A percentile compares a stretch with the other conserved stretches of the same genome.
Conservation (phyloP, 805 yeast species). For the Jamesozyma lodderae region DNA sequence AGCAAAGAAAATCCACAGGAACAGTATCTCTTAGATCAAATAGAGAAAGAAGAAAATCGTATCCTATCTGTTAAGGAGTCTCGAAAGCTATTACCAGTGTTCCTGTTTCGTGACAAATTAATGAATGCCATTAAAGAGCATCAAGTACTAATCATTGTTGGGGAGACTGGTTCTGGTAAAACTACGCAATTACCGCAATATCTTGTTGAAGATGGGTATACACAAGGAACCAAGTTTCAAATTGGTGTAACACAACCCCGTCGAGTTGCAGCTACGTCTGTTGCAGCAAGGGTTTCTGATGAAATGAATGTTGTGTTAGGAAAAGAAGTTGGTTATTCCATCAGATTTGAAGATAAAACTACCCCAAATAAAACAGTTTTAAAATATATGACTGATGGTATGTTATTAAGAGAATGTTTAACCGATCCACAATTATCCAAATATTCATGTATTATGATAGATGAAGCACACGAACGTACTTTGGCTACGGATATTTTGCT, state of each 20-base stretch:
- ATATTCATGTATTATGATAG: slow-evolving; percentile 83
- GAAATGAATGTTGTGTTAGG: slow-evolving; percentile 83
- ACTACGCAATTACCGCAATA: slow-evolving; percentile 91
- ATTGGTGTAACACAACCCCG: slow-evolving; percentile 92
- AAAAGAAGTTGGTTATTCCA: slow-evolving; percentile 75
- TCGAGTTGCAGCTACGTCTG: slow-evolving; percentile 88
- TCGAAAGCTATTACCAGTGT: slow-evolving; percentile 69
- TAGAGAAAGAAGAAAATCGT: slow-evolving; percentile 24
- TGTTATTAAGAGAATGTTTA: slow-evolving; percentile 77
- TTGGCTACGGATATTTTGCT: slow-evolving; percentile 79
- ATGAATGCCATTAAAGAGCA: slow-evolving; percentile 49
- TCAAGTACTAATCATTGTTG: slow-evolving; percentile 69
- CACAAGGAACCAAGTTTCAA: slow-evolving; percentile 43
- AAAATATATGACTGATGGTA: slow-evolving; percentile 95
- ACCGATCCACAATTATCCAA: slow-evolving; percentile 58
- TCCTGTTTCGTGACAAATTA: slow-evolving; percentile 48
- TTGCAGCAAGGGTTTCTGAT: slow-evolving; percentile 84
- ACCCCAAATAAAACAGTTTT: slow-evolving; percentile 50
- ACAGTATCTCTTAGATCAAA: slow-evolving; percentile 10
- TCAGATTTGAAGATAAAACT: slow-evolving; percentile 78
- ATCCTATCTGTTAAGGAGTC: slow-evolving; percentile 37
- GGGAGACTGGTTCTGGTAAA: slow-evolving; percentile 91
- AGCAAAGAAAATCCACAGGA: slow-evolving; percentile 26
- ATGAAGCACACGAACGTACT: slow-evolving; percentile 96
- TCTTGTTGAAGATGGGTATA: slow-evolving; percentile 72